Percentiles rank a stretch among this genome's conserved stretches.
Evolutionary conservation across 2,329 filamentous ascomycete species (phyloP).

Genomic region (Colletotrichum noveboracense): DNA sequence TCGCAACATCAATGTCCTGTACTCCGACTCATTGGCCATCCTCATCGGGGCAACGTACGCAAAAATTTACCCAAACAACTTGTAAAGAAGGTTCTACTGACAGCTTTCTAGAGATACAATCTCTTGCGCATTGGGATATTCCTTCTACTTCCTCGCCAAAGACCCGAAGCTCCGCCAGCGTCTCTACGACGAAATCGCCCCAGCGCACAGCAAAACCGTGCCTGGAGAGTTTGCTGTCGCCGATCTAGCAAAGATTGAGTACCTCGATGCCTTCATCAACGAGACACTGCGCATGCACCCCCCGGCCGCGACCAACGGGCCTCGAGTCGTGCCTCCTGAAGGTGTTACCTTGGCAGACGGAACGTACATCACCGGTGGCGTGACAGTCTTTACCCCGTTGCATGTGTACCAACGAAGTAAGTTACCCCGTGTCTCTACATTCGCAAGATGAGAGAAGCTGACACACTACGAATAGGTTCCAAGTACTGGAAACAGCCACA

Average conservation of each 20-base stretch:
- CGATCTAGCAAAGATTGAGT: slow-evolving; percentile 23
- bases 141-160: slow-evolving; percentile 22
- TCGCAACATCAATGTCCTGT: slow-evolving; percentile 24
- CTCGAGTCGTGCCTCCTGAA: slow-evolving; percentile 27
- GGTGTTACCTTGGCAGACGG: slow-evolving; percentile 28
- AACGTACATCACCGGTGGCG: slow-evolving; percentile 29
- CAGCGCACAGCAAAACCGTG: slow-evolving; percentile 18
- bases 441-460: not conserved
- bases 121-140: slow-evolving; percentile 14
- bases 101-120: slow-evolving; percentile 16
- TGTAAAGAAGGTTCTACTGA: not conserved
- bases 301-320: slow-evolving; percentile 29
- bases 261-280: slow-evolving; percentile 31
- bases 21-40: slow-evolving; percentile 25
- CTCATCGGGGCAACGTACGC: slow-evolving; percentile 27
- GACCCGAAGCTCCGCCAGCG: not conserved
- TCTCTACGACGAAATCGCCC: slow-evolving; percentile 17
- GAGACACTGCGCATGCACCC: slow-evolving; percentile 34
- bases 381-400: slow-evolving; percentile 9
- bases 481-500: slow-evolving; percentile 17
- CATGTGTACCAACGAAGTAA: slow-evolving; percentile 11
- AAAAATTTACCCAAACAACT: fast-evolving
- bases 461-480: not conserved
- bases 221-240: slow-evolving; percentile 22
- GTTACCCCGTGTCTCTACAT: not conserved